phyloP scores from a whole-genome alignment of 2,329 filamentous ascomycete species.

The Capronia epimyces region DNA sequence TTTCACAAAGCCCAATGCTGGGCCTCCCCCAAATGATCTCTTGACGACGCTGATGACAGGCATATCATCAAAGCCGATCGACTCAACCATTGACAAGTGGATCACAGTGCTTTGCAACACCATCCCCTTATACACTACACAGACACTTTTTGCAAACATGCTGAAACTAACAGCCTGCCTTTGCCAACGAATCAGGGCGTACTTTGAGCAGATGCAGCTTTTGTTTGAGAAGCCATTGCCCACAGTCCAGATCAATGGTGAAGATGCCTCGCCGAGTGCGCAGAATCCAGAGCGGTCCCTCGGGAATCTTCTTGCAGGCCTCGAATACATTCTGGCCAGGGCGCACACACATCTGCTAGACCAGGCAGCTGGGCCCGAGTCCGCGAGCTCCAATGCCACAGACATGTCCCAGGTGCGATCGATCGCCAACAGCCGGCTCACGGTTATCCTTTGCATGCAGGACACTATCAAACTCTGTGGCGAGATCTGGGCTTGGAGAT shows the following conservation, averaged over 20 bases:
- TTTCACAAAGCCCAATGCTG: conserved; percentile 15
- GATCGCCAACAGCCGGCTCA: conserved; percentile 88
- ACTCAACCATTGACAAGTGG: conserved; percentile 84
- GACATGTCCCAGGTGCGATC: conserved; percentile 76
- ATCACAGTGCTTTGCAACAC: conserved; percentile 77
- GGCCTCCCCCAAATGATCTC: conserved; percentile 55
- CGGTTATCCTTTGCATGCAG: conserved; percentile 92
- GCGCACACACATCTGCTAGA: conserved; percentile 73
- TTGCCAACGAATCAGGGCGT: conserved; percentile 67
- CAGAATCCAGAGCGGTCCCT: conserved; percentile 40
- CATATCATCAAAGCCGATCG: conserved; percentile 67
- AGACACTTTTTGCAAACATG: conserved; percentile 75
- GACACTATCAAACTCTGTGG: conserved; percentile 91
- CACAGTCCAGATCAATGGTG: conserved; percentile 6
- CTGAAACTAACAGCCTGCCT: conserved; percentile 87
- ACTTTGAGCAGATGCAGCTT: conserved; percentile 64
- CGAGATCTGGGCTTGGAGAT: conserved; percentile 88
- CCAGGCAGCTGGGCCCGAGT: conserved; percentile 11
- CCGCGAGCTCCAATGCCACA: conserved; percentile 4
- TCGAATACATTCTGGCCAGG: conserved; percentile 83
- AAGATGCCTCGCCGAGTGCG: conserved; percentile 7
- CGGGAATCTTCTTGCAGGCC: conserved; percentile 80
- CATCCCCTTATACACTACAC: conserved; percentile 73
- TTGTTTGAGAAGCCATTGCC: conserved; percentile 50
- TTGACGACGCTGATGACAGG: conserved; percentile 78